These are phyloP conservation scores for Macroventuria anomochaeta DNA, from an alignment of 2,329 filamentous ascomycete genomes.

Conservation along the genomic window DNA sequence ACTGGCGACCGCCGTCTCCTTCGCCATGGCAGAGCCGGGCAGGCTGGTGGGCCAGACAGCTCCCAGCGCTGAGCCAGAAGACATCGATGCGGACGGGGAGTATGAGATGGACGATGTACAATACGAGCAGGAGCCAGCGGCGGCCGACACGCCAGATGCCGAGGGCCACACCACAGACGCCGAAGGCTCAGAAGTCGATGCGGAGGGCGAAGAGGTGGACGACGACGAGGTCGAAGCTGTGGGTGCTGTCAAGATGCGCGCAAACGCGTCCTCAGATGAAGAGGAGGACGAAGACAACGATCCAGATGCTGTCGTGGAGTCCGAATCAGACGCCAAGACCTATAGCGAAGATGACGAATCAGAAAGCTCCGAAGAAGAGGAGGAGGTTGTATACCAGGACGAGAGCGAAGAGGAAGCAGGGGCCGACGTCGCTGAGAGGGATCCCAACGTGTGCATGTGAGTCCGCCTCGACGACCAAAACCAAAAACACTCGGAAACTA, in stretches of 20 bases:
- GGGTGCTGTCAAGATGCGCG: constrained; percentile 50
- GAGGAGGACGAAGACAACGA: constrained; percentile 51
- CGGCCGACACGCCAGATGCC: constrained; percentile 27
- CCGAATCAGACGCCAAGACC: constrained; percentile 46
- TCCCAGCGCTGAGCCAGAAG: constrained; percentile 41
- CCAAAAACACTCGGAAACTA: constrained; percentile 24
- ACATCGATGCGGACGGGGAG: constrained; percentile 50
- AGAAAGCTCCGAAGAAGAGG: constrained; percentile 59
- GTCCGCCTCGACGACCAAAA: constrained; percentile 36
- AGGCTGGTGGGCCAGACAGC: constrained; percentile 46
- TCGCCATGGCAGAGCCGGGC: constrained; percentile 52
- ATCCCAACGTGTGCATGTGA: constrained; percentile 70
- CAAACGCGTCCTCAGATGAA: constrained; percentile 45
- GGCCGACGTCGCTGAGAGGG: constrained; percentile 60
- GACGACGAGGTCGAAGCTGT: constrained; percentile 58
- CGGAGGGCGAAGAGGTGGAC: constrained; percentile 55
- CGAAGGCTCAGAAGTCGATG: constrained; percentile 52
- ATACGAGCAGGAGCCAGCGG: constrained; percentile 35
- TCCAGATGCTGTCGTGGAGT: constrained; percentile 49
- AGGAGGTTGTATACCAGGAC: constrained; percentile 61
- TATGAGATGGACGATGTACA: constrained; percentile 48
- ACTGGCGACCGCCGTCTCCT: constrained; percentile 50
- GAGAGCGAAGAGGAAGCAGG: constrained; percentile 63
- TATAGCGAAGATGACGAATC: constrained; percentile 50
- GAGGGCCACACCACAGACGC: constrained; percentile 49